phyloP scores from a whole-genome alignment of 2,329 filamentous ascomycete species.

The Proliferodiscus dingleyae region DNA sequence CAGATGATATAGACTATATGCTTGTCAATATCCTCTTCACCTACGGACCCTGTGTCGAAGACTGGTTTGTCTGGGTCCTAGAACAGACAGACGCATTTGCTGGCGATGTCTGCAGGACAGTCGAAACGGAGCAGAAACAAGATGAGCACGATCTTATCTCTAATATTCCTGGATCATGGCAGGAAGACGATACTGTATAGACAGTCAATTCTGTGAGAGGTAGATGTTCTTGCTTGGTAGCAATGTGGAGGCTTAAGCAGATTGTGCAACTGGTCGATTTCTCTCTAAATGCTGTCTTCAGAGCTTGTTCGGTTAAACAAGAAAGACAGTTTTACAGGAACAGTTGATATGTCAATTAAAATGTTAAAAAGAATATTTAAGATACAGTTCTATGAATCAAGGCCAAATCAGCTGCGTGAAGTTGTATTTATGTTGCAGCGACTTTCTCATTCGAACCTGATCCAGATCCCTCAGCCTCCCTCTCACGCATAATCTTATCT shows the following conservation, averaged over 20 bases:
- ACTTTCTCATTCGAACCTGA: neutral
- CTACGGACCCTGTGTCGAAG: constrained; percentile 6
- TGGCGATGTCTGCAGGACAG: constrained; percentile 9
- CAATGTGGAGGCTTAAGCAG: no score
- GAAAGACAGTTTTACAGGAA: no score
- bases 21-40: no score
- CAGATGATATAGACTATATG: neutral
- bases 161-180: constrained; percentile 12
- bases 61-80: constrained; percentile 10
- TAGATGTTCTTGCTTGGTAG: no score
- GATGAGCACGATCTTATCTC: neutral
- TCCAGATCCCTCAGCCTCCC: neutral
- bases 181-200: neutral
- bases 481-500: constrained; percentile 2
- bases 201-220: neutral
- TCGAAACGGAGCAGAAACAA: constrained; percentile 6
- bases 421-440: neutral
- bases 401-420: neutral
- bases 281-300: no score
- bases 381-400: neutral
- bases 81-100: constrained; percentile 1
- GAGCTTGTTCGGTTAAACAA: no score
- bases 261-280: no score
- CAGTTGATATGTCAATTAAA: no score
- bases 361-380: no score